phyloP scores from a whole-genome alignment of 1,284 basidiomycete species.

The Chondrostereum purpureum region DNA sequence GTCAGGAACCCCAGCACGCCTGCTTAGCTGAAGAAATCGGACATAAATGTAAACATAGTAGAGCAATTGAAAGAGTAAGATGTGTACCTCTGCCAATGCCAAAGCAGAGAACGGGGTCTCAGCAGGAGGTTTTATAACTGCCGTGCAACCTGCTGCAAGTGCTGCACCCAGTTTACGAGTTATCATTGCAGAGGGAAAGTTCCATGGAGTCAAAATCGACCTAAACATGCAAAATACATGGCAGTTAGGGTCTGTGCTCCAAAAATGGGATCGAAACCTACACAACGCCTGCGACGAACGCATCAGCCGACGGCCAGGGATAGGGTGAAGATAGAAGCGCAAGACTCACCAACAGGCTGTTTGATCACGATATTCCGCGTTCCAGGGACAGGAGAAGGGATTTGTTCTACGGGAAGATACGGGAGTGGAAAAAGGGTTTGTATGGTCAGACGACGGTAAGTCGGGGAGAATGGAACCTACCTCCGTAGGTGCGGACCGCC shows the following conservation, averaged over 20 bases:
- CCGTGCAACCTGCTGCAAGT: slow-evolving; percentile 92
- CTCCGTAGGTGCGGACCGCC: slow-evolving; percentile 79
- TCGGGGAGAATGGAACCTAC: no score
- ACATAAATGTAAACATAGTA: not conserved
- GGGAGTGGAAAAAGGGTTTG: no score
- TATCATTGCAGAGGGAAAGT: slow-evolving; percentile 94
- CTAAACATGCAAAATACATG: slow-evolving; percentile 29
- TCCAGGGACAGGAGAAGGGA: slow-evolving; percentile 71
- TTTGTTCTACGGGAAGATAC: no score
- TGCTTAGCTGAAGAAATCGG: slow-evolving; percentile 49
- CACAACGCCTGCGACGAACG: slow-evolving; percentile 46
- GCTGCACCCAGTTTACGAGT: slow-evolving; percentile 86
- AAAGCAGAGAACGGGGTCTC: slow-evolving; percentile 95
- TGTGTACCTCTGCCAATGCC: slow-evolving; percentile 72
- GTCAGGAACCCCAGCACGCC: slow-evolving; percentile 86
- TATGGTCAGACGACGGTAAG: no score
- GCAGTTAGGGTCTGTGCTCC: no score
- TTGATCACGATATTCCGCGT: slow-evolving; percentile 89
- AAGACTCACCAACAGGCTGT: slow-evolving; percentile 79
- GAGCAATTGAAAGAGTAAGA: not conserved
- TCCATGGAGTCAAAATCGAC: slow-evolving; percentile 80
- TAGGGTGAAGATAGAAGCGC: not conserved
- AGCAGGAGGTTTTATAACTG: slow-evolving; percentile 92
- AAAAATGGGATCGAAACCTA: slow-evolving; percentile 28
- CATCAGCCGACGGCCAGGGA: not conserved